Percentiles rank a stretch among this genome's conserved stretches.
Evolutionary conservation across 2,329 filamentous ascomycete genomes (phyloP).

Genomic region (Arthrobotrys iridis): DNA sequence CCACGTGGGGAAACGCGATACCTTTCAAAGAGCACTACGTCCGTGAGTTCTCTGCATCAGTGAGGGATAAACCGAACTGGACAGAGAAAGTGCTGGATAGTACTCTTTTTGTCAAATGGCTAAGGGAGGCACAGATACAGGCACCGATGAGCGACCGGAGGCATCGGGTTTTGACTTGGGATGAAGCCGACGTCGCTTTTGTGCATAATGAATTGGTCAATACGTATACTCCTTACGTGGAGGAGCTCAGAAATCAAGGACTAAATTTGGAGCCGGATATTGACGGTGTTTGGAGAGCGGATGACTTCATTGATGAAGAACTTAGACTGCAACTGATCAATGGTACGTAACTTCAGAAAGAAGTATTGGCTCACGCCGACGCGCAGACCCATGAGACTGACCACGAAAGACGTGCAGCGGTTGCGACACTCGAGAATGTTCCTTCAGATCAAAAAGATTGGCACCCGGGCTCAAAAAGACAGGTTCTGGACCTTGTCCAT

Average conservation of each 20-base stretch:
- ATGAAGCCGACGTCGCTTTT: conserved; percentile 21
- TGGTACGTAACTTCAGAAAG: conserved; percentile 1
- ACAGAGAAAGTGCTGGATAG: conserved; percentile 39
- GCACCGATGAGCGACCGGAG: neutral
- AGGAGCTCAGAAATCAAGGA: conserved; percentile 11
- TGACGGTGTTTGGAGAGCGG: conserved; percentile 50
- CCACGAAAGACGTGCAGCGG: conserved; percentile 58
- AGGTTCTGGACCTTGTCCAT: conserved; percentile 72
- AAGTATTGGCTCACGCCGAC: no score
- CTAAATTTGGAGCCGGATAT: conserved; percentile 37
- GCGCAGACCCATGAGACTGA: neutral
- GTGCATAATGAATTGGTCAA: conserved; percentile 30
- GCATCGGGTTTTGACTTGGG: conserved; percentile 24
- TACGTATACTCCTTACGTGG: conserved; percentile 35
- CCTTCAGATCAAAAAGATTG: conserved; percentile 68
- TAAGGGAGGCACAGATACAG: conserved; percentile 32
- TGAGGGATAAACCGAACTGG: conserved; percentile 42
- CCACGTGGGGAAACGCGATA: neutral
- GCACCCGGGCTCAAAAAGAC: conserved; percentile 69
- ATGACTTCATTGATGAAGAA: conserved; percentile 27
- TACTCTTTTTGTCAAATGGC: conserved; percentile 33
- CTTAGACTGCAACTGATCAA: conserved; percentile 30
- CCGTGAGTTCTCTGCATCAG: conserved; percentile 29
- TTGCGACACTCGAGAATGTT: conserved; percentile 66
- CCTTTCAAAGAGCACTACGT: conserved; percentile 35